Percentiles rank a stretch among this genome's conserved stretches.
These are phyloP conservation scores for Colletotrichum tropicicola DNA, from an alignment of 2,329 filamentous ascomycete species.

Conservation along the genomic window DNA sequence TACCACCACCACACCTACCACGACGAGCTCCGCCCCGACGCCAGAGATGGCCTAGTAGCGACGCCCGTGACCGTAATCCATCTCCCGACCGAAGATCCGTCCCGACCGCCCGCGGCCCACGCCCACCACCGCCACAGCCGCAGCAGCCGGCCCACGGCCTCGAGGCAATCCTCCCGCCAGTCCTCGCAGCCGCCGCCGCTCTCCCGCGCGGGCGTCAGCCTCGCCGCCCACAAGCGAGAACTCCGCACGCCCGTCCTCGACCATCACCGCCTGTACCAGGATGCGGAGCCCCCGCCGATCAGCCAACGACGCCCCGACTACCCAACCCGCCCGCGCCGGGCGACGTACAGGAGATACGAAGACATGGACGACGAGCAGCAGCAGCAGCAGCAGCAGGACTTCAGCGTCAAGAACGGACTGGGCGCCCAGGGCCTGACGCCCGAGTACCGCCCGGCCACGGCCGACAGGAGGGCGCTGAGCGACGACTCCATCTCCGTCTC, in stretches of 20 bases:
- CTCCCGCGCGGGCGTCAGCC: neutral
- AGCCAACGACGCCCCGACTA: constrained; percentile 12
- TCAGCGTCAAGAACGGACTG: neutral
- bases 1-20: neutral
- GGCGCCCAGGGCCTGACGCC: neutral
- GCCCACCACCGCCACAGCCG: neutral
- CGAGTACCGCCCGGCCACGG: neutral
- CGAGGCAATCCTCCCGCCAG: constrained; percentile 10
- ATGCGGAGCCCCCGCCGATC: constrained; percentile 20
- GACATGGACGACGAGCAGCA: constrained; percentile 3
- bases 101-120: neutral
- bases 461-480: neutral
- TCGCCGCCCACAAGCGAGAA: constrained; percentile 14
- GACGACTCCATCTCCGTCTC: constrained; percentile 22
- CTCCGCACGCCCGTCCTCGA: constrained; percentile 21
- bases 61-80: constrained; percentile 4
- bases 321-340: neutral
- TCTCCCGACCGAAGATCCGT: neutral
- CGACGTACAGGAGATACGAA: neutral
- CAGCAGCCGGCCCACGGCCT: neutral
- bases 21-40: neutral
- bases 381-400: neutral
- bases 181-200: constrained; percentile 3
- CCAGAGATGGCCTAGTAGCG: neutral
- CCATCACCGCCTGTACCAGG: constrained; percentile 9